Conservation (phyloP, 345 rosid species). For the Brassica cretica region DNA sequence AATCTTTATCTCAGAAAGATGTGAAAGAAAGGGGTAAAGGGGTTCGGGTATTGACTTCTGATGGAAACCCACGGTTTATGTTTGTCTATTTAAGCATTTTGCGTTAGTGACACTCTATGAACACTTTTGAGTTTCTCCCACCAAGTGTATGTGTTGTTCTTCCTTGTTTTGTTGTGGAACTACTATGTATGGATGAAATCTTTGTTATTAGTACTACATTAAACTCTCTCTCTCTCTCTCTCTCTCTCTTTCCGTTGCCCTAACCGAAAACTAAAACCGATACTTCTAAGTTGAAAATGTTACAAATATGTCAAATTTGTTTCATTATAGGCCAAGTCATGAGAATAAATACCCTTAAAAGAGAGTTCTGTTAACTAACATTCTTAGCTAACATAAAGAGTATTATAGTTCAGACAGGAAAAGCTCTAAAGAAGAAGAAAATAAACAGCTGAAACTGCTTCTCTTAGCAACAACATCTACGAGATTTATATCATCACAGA, state of each 20-base stretch:
- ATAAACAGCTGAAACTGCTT: slow-evolving; percentile 26
- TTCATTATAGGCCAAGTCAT: slow-evolving; percentile 22
- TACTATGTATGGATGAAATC: slow-evolving; percentile 8
- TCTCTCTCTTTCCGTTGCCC: background rate
- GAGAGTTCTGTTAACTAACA: slow-evolving; percentile 20
- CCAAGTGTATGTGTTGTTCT: slow-evolving; percentile 12
- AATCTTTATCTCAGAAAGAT: slow-evolving; percentile 26
- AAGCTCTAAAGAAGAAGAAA: slow-evolving; percentile 10
- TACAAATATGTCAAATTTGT: background rate
- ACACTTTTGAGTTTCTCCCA: slow-evolving; percentile 16
- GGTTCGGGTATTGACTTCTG: slow-evolving; percentile 93
- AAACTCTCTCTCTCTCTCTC: background rate
- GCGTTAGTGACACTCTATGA: slow-evolving; percentile 25
- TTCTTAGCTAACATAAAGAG: slow-evolving; percentile 17
- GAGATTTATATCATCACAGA: slow-evolving; percentile 20
- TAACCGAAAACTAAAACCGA: background rate
- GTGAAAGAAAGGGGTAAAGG: slow-evolving; percentile 35
- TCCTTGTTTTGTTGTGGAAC: slow-evolving; percentile 13
- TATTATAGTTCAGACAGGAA: slow-evolving; percentile 1
- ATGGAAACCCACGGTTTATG: slow-evolving; percentile 28
- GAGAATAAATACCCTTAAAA: background rate
- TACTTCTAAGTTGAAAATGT: background rate
- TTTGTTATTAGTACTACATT: slow-evolving; percentile 17
- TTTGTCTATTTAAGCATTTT: slow-evolving; percentile 3
- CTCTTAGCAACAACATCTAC: slow-evolving; percentile 27